Base-by-base conservation (phyloP, 2,329 filamentous ascomycete species). In the Dactylellina haptotyla region DNA sequence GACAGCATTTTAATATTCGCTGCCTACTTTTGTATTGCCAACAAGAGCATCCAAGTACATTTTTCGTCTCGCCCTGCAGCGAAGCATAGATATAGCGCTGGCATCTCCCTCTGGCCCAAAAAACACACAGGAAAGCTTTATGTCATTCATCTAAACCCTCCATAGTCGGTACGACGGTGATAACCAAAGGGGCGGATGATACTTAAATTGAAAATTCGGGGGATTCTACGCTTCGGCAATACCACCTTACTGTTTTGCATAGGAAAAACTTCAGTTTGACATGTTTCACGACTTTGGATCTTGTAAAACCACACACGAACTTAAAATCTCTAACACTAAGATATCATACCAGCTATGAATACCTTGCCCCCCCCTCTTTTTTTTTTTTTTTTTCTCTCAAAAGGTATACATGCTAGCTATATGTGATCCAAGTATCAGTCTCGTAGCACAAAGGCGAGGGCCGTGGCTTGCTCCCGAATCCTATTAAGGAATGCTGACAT, bases 271-370 rank as follows among this genome's bases (percentile, higher is more conserved):
- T 32, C 37, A 54, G 20, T 61, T 73, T 73, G 69, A 73, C 69
- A 73, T 61, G 69, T 73, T 73, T 57, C 69, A 73, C 69, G 39
- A 45, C 61, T 43, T 45, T 73, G 32, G 69, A 73, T 73, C 54
- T 66, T 73, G 69, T 73, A 73, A 73, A 62, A 73, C 69, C 69
- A 62, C 54, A 51, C 48, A 30, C 37, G 62, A 73, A 65, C 61
- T 73, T 48, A 61, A 73, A 66, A 59, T 41, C 16, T n/a, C n/a
- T n/a, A n/a, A n/a, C n/a, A n/a, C n/a, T n/a, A n/a, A n/a, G n/a
- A 53, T 56, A 62, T 66, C 10, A 56, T 62, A 50, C 61, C 69
- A 61, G 69, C 48, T 56, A 73, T 51, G 16, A 37, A 41, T 39
- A 20, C 16, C 18, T n/a, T n/a, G n/a, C n/a, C n/a, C n/a, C n/a